phyloP scores from a whole-genome alignment of 331 rosid species.

The Ulmus americana region DNA sequence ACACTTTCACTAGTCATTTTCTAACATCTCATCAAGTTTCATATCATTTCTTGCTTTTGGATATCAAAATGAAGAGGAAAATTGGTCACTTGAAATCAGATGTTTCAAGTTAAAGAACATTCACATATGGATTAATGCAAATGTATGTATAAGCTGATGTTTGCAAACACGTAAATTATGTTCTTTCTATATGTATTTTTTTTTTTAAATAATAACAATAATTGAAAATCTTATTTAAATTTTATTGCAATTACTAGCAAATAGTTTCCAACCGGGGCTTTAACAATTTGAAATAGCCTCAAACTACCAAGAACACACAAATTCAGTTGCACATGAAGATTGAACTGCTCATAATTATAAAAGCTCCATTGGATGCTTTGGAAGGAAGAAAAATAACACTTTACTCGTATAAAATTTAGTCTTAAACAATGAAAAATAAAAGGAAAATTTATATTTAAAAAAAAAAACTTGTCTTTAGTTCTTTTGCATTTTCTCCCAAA shows the following conservation, averaged over 20 bases:
- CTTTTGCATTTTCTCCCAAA: not conserved
- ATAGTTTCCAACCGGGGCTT: not conserved
- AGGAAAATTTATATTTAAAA: not conserved
- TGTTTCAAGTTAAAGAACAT: too few relatives aligned
- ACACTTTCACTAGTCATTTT: not conserved
- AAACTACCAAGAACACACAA: not conserved
- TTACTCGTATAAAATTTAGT: not conserved
- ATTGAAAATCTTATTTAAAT: not conserved
- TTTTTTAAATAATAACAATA: too few relatives aligned
- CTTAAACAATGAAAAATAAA: not conserved
- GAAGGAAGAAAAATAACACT: too few relatives aligned
- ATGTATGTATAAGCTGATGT: too few relatives aligned
- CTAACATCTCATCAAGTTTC: not conserved
- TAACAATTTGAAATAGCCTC: not conserved
- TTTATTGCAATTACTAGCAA: not conserved
- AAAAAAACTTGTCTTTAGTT: not conserved
- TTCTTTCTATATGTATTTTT: too few relatives aligned
- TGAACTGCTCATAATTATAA: too few relatives aligned
- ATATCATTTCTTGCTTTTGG: too few relatives aligned
- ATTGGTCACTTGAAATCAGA: not conserved
- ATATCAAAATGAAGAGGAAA: not conserved
- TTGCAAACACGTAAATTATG: too few relatives aligned
- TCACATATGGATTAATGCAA: too few relatives aligned
- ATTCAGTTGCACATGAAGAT: too few relatives aligned
- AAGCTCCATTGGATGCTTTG: too few relatives aligned